phyloP scores from a whole-genome alignment of 768 basidiomycete genomes.

The Termitomyces sp. region DNA sequence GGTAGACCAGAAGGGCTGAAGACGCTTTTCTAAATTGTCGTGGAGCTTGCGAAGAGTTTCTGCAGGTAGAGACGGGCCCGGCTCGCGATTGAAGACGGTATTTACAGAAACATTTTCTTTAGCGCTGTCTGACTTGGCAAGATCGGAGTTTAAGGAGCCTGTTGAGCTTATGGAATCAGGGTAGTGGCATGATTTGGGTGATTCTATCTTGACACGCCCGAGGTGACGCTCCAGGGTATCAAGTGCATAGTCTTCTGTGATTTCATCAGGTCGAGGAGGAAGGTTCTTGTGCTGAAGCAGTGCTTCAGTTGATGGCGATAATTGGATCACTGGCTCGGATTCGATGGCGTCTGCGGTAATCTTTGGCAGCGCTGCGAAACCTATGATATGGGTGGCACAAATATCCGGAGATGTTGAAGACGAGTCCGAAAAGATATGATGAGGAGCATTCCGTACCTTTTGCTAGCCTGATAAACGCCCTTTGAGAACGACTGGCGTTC shows the following conservation, averaged over 20 bases:
- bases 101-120: background rate
- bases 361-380: constrained; percentile 71
- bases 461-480: constrained; percentile 71
- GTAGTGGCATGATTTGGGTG: background rate
- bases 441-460: constrained; percentile 43
- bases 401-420: background rate
- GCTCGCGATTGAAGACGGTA: background rate
- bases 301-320: constrained; percentile 43
- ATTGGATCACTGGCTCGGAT: constrained; percentile 13
- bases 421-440: background rate
- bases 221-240: constrained; percentile 53
- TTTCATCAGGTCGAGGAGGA: constrained; percentile 55
- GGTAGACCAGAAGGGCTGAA: constrained; percentile 79
- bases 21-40: constrained; percentile 68
- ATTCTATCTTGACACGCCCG: constrained; percentile 26
- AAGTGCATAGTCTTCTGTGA: constrained; percentile 52
- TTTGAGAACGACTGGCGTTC: constrained; percentile 65
- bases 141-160: constrained; percentile 14
- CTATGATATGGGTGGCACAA: constrained; percentile 28
- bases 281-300: constrained; percentile 40
- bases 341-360: constrained; percentile 30
- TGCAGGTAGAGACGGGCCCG: constrained; percentile 15
- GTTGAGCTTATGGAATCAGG: constrained; percentile 10
- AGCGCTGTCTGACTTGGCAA: background rate
- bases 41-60: constrained; percentile 50